Base-by-base conservation (phyloP, 2,329 filamentous ascomycete genomes). In the Pyricularia pennisetigena region DNA sequence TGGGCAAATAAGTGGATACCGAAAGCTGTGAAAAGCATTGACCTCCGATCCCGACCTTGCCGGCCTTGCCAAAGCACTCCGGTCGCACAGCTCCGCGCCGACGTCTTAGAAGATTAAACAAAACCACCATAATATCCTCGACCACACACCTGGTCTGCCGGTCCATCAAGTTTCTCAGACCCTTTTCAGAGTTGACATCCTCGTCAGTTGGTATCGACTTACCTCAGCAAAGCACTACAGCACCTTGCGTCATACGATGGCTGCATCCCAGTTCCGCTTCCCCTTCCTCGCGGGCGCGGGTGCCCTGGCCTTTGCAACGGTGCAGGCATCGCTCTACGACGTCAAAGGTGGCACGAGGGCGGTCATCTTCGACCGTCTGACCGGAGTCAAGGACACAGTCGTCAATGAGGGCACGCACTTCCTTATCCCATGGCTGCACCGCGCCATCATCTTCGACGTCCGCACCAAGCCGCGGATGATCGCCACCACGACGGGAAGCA, bases 381-480 rank as follows among this genome's bases (percentile, higher is more conserved):
- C 88, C 66, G 95, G 95, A 82, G 95, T 99, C 72, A 94, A 96
- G 84, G 94, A 99, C 73, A 82, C 86, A 66, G 95, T 99, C 69
- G 83, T 95, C 75, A 97, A 93, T 79, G 95, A 99, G 82, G 95
- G 95, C 76, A 99, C 95, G 68, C 95, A 99, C 80, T 97, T 99
- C 80, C 83, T 99, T 68, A 81, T 99, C 54, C 95, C 95, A 8
- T 99, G 95, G 95, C 82, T 99, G 78, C 95, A 99, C 81, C 90
- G 89, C 80, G 92, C 90, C 74, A 93, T 99, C 82, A 85, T 97
- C 78, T 99, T 97, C 79, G 95, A 99, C 82, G 95, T 99, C 72
- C 90, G 95, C 72, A 99, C 96, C 69, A 96, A 97, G 86, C 95
- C 95, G 70, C 88, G 95, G 77, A 98, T 97, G 79, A 98, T 99